These are phyloP conservation scores for Venustampulla echinocandica DNA, from an alignment of 495 filamentous ascomycete genomes.

Conservation along the genomic window DNA sequence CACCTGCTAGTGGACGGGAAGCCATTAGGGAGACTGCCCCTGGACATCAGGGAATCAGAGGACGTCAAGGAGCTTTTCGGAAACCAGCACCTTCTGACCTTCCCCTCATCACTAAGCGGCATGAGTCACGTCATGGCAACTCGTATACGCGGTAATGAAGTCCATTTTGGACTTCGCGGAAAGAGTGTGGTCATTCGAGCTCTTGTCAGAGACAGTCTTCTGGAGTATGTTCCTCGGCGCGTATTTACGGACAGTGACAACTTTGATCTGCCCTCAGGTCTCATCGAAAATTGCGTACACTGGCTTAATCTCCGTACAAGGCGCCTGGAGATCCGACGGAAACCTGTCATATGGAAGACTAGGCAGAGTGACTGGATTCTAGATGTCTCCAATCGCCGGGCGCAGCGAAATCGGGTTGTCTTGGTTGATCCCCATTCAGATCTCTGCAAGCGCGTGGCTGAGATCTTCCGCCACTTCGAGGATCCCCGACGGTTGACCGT, in stretches of 20 bases:
- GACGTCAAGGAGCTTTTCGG: constrained; percentile 41
- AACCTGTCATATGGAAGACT: constrained; percentile 32
- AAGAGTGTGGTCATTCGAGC: constrained; percentile 32
- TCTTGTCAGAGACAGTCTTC: not conserved
- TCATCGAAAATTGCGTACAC: constrained; percentile 46
- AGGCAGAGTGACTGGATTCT: constrained; percentile 25
- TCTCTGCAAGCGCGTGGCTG: constrained; percentile 25
- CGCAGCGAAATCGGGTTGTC: constrained; percentile 13
- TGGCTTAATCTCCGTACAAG: constrained; percentile 46
- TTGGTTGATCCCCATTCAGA: constrained; percentile 26
- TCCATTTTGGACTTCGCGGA: constrained; percentile 42
- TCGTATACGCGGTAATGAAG: constrained; percentile 24
- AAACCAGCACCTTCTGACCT: constrained; percentile 36
- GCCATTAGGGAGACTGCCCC: constrained; percentile 38
- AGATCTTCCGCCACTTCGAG: constrained; percentile 30
- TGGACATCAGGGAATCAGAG: constrained; percentile 28
- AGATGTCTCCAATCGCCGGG: constrained; percentile 18
- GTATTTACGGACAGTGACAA: constrained; percentile 20
- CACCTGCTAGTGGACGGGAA: constrained; percentile 40
- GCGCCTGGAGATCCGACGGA: constrained; percentile 43
- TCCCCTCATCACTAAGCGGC: constrained; percentile 34
- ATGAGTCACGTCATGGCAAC: constrained; percentile 37
- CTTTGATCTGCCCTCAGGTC: constrained; percentile 42
- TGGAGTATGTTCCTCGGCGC: constrained; percentile 29
- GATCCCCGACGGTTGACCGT: constrained; percentile 27